These are phyloP conservation scores for Emericellopsis cladophorae DNA, from an alignment of 2,329 filamentous ascomycete genomes.

Conservation along the genomic window DNA sequence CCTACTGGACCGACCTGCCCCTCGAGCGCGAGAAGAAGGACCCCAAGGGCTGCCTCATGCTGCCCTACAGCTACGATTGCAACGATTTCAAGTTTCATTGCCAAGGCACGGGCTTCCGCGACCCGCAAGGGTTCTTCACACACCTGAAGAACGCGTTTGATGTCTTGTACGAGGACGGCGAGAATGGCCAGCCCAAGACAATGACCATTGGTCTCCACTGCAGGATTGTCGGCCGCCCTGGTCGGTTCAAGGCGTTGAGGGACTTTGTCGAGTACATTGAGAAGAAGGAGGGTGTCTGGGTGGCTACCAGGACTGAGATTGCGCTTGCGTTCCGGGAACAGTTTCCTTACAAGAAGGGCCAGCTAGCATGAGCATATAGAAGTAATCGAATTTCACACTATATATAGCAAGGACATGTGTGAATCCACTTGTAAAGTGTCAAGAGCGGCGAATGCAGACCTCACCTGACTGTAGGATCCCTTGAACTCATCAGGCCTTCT, in stretches of 20 bases:
- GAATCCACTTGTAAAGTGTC: too few relatives aligned
- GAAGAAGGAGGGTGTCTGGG: conserved; percentile 38
- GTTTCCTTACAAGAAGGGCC: conserved; percentile 32
- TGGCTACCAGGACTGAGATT: conserved; percentile 38
- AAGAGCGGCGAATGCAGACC: too few relatives aligned
- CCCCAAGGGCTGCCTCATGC: conserved; percentile 36
- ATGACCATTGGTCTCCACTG: conserved; percentile 44
- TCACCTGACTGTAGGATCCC: too few relatives aligned
- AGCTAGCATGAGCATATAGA: conserved; percentile 9
- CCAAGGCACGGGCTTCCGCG: conserved; percentile 28
- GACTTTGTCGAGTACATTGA: conserved; percentile 40
- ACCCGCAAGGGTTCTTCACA: conserved; percentile 26
- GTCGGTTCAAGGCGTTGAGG: conserved; percentile 33
- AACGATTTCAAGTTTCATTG: conserved; percentile 34
- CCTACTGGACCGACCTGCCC: conserved; percentile 41
- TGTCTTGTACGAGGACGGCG: conserved; percentile 37
- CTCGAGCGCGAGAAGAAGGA: conserved; percentile 24
- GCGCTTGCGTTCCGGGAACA: conserved; percentile 32
- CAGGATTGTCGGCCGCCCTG: conserved; percentile 37
- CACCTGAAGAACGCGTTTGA: conserved; percentile 40
- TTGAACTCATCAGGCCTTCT: too few relatives aligned
- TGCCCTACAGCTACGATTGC: conserved; percentile 41
- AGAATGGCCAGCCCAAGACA: conserved; percentile 37
- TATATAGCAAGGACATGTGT: too few relatives aligned
- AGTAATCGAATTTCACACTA: too few relatives aligned